Conservation (phyloP, 2,329 filamentous ascomycete species). For the Cordyceps farinosa region DNA sequence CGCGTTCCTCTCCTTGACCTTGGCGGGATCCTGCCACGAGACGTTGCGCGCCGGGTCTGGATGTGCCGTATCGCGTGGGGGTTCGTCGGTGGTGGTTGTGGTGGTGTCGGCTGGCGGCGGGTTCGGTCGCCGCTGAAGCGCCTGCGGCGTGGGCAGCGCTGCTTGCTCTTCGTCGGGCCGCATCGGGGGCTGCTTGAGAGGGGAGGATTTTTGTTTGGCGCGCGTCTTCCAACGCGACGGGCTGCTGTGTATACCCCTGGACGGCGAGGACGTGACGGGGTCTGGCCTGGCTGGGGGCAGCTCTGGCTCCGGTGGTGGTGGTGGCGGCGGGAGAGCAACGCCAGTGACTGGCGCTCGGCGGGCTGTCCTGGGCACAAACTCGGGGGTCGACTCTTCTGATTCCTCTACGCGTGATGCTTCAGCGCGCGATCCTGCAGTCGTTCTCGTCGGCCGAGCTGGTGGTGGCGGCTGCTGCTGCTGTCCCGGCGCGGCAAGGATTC, state of each 20-base stretch:
- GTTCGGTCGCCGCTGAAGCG: slow-evolving; percentile 12
- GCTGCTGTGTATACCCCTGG: slow-evolving; percentile 57
- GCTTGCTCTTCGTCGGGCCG: slow-evolving; percentile 15
- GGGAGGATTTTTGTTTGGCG: slow-evolving; percentile 43
- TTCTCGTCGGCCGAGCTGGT: neutral
- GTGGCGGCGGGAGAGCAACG: slow-evolving; percentile 17
- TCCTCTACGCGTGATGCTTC: neutral
- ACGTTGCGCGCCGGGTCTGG: slow-evolving; percentile 42
- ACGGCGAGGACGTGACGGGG: slow-evolving; percentile 51
- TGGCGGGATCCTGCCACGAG: slow-evolving; percentile 42
- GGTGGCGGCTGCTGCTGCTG: slow-evolving; percentile 6
- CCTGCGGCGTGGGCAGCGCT: slow-evolving; percentile 9
- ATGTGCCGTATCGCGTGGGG: neutral
- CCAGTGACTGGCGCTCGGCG: slow-evolving; percentile 6
- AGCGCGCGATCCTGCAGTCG: neutral
- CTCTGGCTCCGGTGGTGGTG: slow-evolving; percentile 52
- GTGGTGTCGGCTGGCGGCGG: neutral
- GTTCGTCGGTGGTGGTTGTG: neutral
- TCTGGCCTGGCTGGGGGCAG: slow-evolving; percentile 57
- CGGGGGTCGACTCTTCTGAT: neutral
- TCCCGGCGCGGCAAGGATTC: slow-evolving; percentile 8
- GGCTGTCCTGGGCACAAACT: neutral
- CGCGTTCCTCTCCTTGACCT: slow-evolving; percentile 49
- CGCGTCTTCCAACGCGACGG: slow-evolving; percentile 45
- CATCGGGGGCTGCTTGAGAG: slow-evolving; percentile 43